Evolutionary conservation across 2,329 filamentous ascomycete genomes (phyloP), one percentile per base, ranked within the genome.

Genomic region (Sporothrix dimorphospora): DNA sequence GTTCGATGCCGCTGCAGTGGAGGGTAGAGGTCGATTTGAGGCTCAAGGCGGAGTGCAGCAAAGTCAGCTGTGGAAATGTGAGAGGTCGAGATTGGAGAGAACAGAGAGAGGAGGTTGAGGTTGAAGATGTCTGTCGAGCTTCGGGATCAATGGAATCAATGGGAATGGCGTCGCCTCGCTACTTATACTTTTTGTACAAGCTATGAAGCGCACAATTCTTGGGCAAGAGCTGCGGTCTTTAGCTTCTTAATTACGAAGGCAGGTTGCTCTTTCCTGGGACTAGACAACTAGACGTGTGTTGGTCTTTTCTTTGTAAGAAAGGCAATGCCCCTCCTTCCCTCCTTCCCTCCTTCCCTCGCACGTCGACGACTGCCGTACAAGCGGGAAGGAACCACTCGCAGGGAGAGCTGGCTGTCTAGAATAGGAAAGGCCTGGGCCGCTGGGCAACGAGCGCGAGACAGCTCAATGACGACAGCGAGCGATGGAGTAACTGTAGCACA

Each of bases 151-250:
- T 12, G 12, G 21, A 30, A n/a, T n/a, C 14, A 3, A 30, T 19
- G 12, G 59, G 38, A 51, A 24, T 12, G 45, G 45, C 45, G 65
- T 38, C 16, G 19, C 21, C 16, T 49, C 19, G 5, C 7, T 67
- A 67, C 45, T 51, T 67, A 67, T 49, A 67, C 63, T 49, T 49
- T 47, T 27, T 66, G 42, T 49, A 27, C 38, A 27, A 11, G 42
- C 61, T n/a, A 66, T 1, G n/a, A 66, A 49, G 40, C 21, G 11
- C 63, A 30, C 45, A 49, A 49, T 66, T 27, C 24, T 3, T 24
- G 38, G 65, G 19, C 65, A 67, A 11, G 45, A 51, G 45, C 42
- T 49, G 27, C 65, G 65, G 65, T 67, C 42, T 67, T 67, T 53
- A 67, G 65, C 65, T 67, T 67, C 65, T 67, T 67, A 38, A 67